These are phyloP conservation scores for Rhodofomes roseus DNA, from an alignment of 1,284 basidiomycete species.

Conservation along the genomic window DNA sequence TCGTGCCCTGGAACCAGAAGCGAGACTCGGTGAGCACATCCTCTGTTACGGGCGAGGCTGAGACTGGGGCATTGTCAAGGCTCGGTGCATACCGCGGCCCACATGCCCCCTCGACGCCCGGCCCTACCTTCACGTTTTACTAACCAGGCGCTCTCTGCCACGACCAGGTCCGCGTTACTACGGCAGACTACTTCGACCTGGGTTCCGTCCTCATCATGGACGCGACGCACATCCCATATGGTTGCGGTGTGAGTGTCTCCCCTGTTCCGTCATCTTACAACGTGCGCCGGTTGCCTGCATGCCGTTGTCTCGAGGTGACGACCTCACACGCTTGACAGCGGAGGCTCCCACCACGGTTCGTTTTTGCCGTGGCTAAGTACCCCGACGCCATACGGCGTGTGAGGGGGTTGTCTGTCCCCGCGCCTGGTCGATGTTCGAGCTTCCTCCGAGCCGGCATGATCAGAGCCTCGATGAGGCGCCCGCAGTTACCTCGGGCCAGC, in stretches of 20 bases:
- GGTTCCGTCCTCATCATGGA: slow-evolving; percentile 63
- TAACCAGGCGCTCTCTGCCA: background rate
- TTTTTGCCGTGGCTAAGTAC: background rate
- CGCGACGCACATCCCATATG: slow-evolving; percentile 55
- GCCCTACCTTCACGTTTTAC: background rate
- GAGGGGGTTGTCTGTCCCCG: background rate
- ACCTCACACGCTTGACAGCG: background rate
- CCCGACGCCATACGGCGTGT: background rate
- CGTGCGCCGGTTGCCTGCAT: background rate
- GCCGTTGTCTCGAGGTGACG: background rate
- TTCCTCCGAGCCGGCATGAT: background rate
- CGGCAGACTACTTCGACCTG: slow-evolving; percentile 41
- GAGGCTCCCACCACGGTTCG: background rate
- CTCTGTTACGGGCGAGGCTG: background rate
- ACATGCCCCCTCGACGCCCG: background rate
- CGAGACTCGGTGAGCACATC: slow-evolving; percentile 44
- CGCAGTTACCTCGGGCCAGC: background rate
- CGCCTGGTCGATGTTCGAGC: background rate
- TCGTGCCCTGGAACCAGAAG: slow-evolving; percentile 49
- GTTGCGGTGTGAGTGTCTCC: slow-evolving; percentile 40
- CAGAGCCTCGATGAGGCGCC: background rate
- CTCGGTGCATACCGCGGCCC: background rate
- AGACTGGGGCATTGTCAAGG: background rate
- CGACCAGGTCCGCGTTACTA: slow-evolving; percentile 46
- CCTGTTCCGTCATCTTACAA: background rate